These are phyloP conservation scores for Fonsecaea monophora DNA, from an alignment of 2,329 filamentous ascomycete species.

Conservation along the genomic window DNA sequence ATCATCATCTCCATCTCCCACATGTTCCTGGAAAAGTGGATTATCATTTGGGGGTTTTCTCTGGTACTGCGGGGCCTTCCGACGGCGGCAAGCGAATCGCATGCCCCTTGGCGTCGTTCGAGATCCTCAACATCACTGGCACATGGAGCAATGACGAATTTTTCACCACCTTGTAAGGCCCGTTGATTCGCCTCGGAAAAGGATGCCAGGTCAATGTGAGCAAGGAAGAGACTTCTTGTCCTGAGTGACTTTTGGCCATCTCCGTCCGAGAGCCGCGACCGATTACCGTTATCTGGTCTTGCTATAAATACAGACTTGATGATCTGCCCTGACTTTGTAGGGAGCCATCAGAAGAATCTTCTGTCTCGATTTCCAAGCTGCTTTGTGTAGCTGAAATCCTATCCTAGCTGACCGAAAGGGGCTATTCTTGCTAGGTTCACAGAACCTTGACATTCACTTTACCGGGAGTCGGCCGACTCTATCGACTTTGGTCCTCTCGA, in stretches of 20 bases:
- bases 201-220: background rate
- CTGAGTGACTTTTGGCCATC: constrained; percentile 13
- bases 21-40: constrained; percentile 31
- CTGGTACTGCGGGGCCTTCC: constrained; percentile 15
- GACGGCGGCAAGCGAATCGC: constrained; percentile 22
- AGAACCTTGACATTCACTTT: constrained; percentile 34
- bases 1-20: constrained; percentile 17
- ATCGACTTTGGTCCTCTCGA: constrained; percentile 16
- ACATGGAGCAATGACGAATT: constrained; percentile 33
- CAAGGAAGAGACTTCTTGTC: constrained; percentile 6
- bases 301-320: constrained; percentile 7
- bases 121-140: constrained; percentile 24
- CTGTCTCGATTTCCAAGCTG: constrained; percentile 2
- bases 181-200: constrained; percentile 26
- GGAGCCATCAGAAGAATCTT: constrained; percentile 4
- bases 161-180: constrained; percentile 11
- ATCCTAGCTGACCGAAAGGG: constrained; percentile 32
- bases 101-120: constrained; percentile 18
- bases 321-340: background rate
- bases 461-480: constrained; percentile 6
- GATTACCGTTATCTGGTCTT: constrained; percentile 12
- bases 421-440: constrained; percentile 27
- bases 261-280: constrained; percentile 15
- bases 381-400: constrained; percentile 10
- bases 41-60: background rate